A percentile compares a stretch with the other conserved stretches of the same genome.
Conservation (phyloP, 257 asterid species). For the Solanum infundibuliforme region DNA sequence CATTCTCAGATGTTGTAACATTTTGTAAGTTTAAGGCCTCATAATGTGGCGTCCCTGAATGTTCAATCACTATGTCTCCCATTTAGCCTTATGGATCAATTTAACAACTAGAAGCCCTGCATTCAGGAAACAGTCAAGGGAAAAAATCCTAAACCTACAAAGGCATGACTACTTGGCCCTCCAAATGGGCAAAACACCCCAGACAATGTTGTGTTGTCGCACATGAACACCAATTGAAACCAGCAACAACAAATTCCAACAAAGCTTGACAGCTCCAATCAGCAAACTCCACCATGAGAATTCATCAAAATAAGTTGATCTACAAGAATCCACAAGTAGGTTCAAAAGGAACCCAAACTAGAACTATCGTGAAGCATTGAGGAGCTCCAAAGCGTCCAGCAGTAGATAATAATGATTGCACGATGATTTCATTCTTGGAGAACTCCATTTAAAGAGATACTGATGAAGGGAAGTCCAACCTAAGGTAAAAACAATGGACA, state of each 20-base stretch:
- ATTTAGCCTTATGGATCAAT: constrained; percentile 19
- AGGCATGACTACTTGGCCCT: constrained; percentile 49
- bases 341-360: constrained; percentile 33
- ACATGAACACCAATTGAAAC: constrained; percentile 47
- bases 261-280: constrained; percentile 60
- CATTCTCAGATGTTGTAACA: constrained; percentile 11
- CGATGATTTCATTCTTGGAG: constrained; percentile 21
- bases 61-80: constrained; percentile 43
- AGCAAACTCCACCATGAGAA: constrained; percentile 39
- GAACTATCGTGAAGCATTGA: constrained; percentile 36
- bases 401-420: constrained; percentile 32
- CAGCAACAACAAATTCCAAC: constrained; percentile 68
- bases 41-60: constrained; percentile 14
- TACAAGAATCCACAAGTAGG: constrained; percentile 34
- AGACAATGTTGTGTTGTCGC: constrained; percentile 47
- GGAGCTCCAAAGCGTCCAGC: constrained; percentile 56
- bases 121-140: constrained; percentile 47
- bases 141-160: constrained; percentile 30
- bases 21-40: constrained; percentile 18
- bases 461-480: constrained; percentile 42
- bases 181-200: constrained; percentile 51
- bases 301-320: constrained; percentile 45
- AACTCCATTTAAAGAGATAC: constrained; percentile 51
- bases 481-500: constrained; percentile 42
- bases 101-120: constrained; percentile 59